phyloP scores from a whole-genome alignment of 805 yeast species.

The Wickerhamiella musiphila region DNA sequence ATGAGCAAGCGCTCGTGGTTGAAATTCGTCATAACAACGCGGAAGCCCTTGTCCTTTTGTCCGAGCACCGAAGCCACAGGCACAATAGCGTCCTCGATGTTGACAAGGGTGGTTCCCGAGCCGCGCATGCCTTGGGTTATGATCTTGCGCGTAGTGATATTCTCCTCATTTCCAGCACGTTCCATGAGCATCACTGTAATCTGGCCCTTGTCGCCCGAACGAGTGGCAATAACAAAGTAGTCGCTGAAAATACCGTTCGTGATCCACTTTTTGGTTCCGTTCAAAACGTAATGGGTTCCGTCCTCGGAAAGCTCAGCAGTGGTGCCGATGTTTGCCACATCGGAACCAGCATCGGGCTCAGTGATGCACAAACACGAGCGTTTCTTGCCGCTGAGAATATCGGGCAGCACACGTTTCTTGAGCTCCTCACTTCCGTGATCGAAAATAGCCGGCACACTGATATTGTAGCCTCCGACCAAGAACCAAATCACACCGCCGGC shows the following conservation, averaged over 20 bases:
- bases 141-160: constrained; percentile 23
- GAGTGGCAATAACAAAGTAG: constrained; percentile 28
- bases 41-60: constrained; percentile 26
- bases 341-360: constrained; percentile 30
- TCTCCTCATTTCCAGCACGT: constrained; percentile 18
- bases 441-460: constrained; percentile 26
- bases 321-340: constrained; percentile 26
- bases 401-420: constrained; percentile 24
- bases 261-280: constrained; percentile 30
- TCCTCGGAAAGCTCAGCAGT: constrained; percentile 24
- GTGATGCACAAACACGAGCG: constrained; percentile 27
- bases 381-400: constrained; percentile 22
- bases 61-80: constrained; percentile 26
- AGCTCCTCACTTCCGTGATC: constrained; percentile 20
- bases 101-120: constrained; percentile 26
- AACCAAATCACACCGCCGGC: constrained; percentile 27
- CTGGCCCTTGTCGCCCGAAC: constrained; percentile 27
- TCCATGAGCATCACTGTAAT: constrained; percentile 25
- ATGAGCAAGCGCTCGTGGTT: constrained; percentile 28
- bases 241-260: constrained; percentile 28
- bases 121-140: constrained; percentile 26
- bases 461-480: constrained; percentile 26
- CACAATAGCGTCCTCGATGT: constrained; percentile 28
- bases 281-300: constrained; percentile 24
- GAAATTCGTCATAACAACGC: constrained; percentile 27